Percentiles rank a stretch among this genome's conserved stretches.
Conservation (phyloP, 2,329 filamentous ascomycete genomes). For the Aciculosporium take region DNA sequence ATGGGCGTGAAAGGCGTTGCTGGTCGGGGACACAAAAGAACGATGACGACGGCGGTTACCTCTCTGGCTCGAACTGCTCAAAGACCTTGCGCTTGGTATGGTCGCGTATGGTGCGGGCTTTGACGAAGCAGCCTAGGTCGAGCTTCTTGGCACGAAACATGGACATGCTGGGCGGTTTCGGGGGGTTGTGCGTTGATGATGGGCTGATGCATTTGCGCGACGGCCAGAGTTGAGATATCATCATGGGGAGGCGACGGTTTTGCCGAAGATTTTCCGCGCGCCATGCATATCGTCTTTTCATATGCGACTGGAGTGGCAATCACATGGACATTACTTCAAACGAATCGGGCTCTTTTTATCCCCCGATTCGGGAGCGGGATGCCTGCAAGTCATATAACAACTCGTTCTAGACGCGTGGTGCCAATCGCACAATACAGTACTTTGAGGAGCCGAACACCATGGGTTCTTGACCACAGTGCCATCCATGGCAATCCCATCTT, state of each 20-base stretch:
- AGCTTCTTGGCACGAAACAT: conserved; percentile 85
- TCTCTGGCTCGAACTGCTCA: conserved; percentile 71
- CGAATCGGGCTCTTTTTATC: too few relatives aligned
- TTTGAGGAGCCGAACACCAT: too few relatives aligned
- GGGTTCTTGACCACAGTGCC: too few relatives aligned
- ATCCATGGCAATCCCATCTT: too few relatives aligned
- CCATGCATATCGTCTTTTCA: background rate
- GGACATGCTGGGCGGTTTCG: conserved; percentile 43
- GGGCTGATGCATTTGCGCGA: background rate
- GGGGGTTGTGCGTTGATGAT: background rate
- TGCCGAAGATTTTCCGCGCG: background rate
- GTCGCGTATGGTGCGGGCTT: conserved; percentile 77
- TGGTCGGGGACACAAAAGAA: background rate
- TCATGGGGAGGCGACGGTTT: background rate
- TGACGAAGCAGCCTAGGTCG: conserved; percentile 77
- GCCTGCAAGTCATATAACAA: background rate
- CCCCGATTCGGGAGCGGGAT: too few relatives aligned
- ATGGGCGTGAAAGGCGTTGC: background rate
- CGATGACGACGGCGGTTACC: conserved; percentile 39
- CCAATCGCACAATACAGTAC: too few relatives aligned
- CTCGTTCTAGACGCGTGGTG: background rate
- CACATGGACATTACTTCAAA: too few relatives aligned
- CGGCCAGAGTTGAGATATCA: background rate
- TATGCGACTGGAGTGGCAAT: background rate
- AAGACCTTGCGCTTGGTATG: conserved; percentile 95